Evolutionary conservation across 345 rosid genomes (phyloP), one percentile per base, ranked within the genome.

Genomic region (Aethionema arabicum): DNA sequence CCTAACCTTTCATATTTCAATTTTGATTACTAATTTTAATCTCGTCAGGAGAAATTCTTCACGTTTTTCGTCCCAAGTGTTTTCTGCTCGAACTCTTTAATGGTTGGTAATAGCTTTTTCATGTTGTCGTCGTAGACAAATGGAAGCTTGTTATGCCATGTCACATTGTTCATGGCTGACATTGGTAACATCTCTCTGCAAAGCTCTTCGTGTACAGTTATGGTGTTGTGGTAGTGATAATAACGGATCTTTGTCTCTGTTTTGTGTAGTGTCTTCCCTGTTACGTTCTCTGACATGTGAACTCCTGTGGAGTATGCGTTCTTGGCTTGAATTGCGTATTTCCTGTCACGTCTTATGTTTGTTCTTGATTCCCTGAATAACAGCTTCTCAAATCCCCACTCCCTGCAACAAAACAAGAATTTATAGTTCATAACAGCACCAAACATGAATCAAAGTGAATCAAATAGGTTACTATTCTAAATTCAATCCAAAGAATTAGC

Each of bases 361-460:
- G 75, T 81, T 68, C 85, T 72, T 31, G 88, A 81, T 48, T 90
- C 95, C 73, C 75, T 81, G 77, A 83, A 85, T 6, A 90, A 37
- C 4, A 90, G 82, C 78, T 90, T 87, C 83, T 90, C 95, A 67
- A 90, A 80, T 68, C 91, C 97, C 97, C 97, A 87, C 81, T 85
- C 75, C 89, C 97, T 90, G 76, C 9, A 5, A 55, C 63, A 35
- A 50, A 45, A 47, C 56, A 64, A 32, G n/a, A 32, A n/a, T n/a
- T 0, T 21, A 21, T 21, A 21, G 27, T 21, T 21, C 27, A 1
- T 21, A 21, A 21, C 27, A 21, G 2, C 27, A 21, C 27, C 27
- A 21, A 21, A 21, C 27, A 21, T 21, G 27, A 21, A 21, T 21
- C 27, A 21, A 21, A 21, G 27, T 21, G 27, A 21, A 21, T 31